Conservation (phyloP, 257 asterid genomes). For the Solanum etuberosum region DNA sequence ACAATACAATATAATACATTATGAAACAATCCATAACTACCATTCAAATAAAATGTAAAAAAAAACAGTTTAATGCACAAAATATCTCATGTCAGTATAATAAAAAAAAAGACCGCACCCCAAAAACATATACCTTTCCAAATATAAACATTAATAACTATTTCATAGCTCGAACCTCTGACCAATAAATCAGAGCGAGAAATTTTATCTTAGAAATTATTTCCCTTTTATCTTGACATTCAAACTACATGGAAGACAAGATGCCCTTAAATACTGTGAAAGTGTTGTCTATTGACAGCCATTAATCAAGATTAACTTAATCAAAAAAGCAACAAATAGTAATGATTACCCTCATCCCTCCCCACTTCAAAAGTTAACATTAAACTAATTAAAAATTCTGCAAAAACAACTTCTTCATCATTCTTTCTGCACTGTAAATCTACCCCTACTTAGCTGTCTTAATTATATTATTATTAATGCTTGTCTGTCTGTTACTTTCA, state of each 20-base stretch:
- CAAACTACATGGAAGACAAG: background rate
- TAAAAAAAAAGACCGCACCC: too few species aligned
- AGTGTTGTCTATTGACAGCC: background rate
- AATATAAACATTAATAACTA: too few species aligned
- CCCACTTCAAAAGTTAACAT: constrained; percentile 2
- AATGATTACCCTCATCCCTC: constrained; percentile 32
- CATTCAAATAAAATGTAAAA: too few species aligned
- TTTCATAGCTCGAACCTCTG: too few species aligned
- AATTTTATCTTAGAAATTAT: too few species aligned
- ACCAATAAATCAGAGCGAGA: too few species aligned
- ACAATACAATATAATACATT: too few species aligned
- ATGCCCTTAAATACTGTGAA: background rate
- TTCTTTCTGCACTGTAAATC: constrained; percentile 8
- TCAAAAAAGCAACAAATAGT: constrained; percentile 10
- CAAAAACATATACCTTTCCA: too few species aligned
- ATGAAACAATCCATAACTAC: too few species aligned
- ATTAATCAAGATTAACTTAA: background rate
- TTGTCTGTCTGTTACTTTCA: background rate
- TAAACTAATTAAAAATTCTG: background rate
- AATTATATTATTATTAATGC: background rate
- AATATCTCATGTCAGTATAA: too few species aligned
- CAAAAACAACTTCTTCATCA: constrained; percentile 6
- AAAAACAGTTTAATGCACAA: too few species aligned
- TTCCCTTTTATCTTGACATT: background rate
- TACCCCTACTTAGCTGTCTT: background rate